phyloP scores from a whole-genome alignment of 2,329 filamentous ascomycete genomes.

The Tolypocladium nubicola region DNA sequence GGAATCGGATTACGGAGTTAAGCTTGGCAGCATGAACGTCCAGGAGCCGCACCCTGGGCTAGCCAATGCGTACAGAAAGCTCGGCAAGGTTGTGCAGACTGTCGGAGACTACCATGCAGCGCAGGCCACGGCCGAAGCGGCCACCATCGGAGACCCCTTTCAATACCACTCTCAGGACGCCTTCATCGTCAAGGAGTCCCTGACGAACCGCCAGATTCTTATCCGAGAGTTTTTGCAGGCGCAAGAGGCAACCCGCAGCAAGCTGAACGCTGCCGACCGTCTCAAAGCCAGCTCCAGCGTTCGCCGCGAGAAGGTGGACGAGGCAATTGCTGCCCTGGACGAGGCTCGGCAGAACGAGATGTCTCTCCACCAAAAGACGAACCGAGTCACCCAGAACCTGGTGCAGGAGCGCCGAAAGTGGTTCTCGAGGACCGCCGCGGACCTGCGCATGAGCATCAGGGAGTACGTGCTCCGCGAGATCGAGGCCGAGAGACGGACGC shows the following conservation, averaged over 20 bases:
- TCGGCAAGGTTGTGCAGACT: conserved; percentile 86
- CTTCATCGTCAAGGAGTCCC: conserved; percentile 94
- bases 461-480: conserved; percentile 94
- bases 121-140: conserved; percentile 92
- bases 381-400: conserved; percentile 80
- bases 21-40: conserved; percentile 73
- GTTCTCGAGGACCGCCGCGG: conserved; percentile 79
- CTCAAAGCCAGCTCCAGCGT: conserved; percentile 81
- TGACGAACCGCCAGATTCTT: conserved; percentile 95
- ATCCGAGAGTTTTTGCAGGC: conserved; percentile 88
- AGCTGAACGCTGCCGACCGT: conserved; percentile 76
- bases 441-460: conserved; percentile 71
- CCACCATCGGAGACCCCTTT: conserved; percentile 85
- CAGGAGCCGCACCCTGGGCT: conserved; percentile 87
- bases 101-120: conserved; percentile 93
- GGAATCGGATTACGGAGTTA: conserved; percentile 88
- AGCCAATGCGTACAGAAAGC: conserved; percentile 83
- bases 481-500: conserved; percentile 82
- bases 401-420: conserved; percentile 81
- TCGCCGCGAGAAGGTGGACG: conserved; percentile 89
- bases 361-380: conserved; percentile 75
- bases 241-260: conserved; percentile 73
- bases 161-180: conserved; percentile 93
- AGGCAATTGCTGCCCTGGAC: conserved; percentile 84
- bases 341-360: conserved; percentile 76